Base-by-base conservation (phyloP, 139 green algal genomes). In the Coccomyxa sp. region DNA sequence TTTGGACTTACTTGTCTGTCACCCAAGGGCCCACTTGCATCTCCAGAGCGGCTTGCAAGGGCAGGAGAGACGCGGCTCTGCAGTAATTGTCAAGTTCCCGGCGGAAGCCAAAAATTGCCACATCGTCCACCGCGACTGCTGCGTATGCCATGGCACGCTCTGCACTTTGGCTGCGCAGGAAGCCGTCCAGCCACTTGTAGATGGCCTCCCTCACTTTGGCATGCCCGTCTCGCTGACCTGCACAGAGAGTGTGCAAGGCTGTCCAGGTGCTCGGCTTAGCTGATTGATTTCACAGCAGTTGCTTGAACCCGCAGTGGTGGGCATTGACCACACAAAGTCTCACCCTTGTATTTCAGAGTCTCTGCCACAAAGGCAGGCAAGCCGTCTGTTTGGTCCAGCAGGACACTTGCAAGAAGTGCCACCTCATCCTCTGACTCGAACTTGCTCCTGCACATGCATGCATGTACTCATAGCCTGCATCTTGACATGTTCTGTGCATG, bases 311-410 rank as follows among this genome's bases (percentile, higher is more conserved):
- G 0, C 30, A 58, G 1, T n/a, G 4, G 76, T n/a, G 30, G 58
- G 15, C 76, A 80, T n/a, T 80, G 76, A 3, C 30, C 63, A 25
- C 63, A 13, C 16, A 25, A 80, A 80, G 30, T 16, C 1, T 11
- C 59, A 80, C 71, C 81, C 80, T 84, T 68, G 25, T 80, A 57
- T 38, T 84, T 76, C 23, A 79, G 66, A 31, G 66, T 79, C 21
- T 84, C 75, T 27, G 38, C 38, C 18, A 84, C 28, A 28, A 84
- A 92, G 80, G 86, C 85, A 14, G 89, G 90, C 23, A 93, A 89
- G 84, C 88, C 88, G 0, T 92, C 88, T 14, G 92, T 88, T 28
- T 85, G 88, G 17, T 83, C 87, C 25, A 92, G 90, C 79, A 93
- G 84, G 18, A 85, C n/a, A 25, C 66, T 58, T 28, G 32, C 51